Evolutionary conservation across 192 early-diverging fungal species (phyloP), one percentile per base, ranked within the genome.

Genomic region (Entomortierella lignicola): DNA sequence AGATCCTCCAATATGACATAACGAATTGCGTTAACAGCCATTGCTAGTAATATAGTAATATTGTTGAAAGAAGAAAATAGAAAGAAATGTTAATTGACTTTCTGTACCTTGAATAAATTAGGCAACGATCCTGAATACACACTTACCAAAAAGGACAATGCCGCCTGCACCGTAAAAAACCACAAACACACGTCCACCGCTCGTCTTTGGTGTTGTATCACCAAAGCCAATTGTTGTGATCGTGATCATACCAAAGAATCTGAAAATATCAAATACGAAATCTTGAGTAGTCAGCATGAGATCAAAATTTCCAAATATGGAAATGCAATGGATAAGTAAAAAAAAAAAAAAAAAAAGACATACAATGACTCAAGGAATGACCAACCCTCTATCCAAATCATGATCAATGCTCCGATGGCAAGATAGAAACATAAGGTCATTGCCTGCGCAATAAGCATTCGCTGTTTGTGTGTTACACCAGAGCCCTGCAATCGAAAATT

Each of bases 221-320:
- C 74, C 74, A 43, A 77, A 77, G 7, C 74, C 74, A 21, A 77
- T 69, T 5, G 74, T 77, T 21, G 74, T 77, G 21, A 77, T 66
- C 21, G 74, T 69, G 15, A 77, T 58, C 60, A 77, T 59, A 4
- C 55, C 74, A 59, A 77, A 77, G 61, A 69, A 77, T 42, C 74
- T 77, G 31, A n/a, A n/a, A n/a, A n/a, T n/a, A n/a, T n/a, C n/a
- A n/a, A n/a, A n/a, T n/a, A n/a, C n/a, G n/a, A n/a, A n/a, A n/a
- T n/a, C n/a, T n/a, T n/a, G n/a, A n/a, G n/a, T n/a, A n/a, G n/a
- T n/a, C n/a, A n/a, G n/a, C n/a, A n/a, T n/a, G n/a, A n/a, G n/a
- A n/a, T n/a, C n/a, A n/a, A n/a, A n/a, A n/a, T n/a, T n/a, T n/a
- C n/a, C n/a, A n/a, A n/a, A n/a, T n/a, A n/a, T n/a, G n/a, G n/a